Base-by-base conservation (phyloP, 805 yeast species). In the Zygoascus flipseniorum region DNA sequence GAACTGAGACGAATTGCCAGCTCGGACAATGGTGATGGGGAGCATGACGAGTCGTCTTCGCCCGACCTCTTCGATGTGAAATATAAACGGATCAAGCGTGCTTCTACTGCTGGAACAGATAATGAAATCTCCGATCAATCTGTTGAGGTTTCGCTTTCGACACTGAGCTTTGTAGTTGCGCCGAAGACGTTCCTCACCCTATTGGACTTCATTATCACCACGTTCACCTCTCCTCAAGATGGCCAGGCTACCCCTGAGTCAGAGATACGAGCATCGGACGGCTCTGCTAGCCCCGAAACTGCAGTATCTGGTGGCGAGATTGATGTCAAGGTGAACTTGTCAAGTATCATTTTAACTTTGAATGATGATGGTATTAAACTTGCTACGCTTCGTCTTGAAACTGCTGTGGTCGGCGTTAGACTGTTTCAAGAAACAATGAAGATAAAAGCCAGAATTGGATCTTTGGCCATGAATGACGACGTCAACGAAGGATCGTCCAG, bases 341-440 rank as follows among this genome's bases (percentile, higher is more conserved):
- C 82, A 46, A 83, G 96, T 62, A 79, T 92, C 13, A 80, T 83
- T 8, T 65, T 88, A 48, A 80, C 87, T 3, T 71, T 93, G 49
- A 86, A 87, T 62, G 97, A 92, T 63, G 95, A 89, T 54, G 84
- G 90, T 3, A 75, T 83, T 49, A 84, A 85, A 59, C 68, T 93
- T 45, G 96, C 96, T 0, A 88, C 96, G 0, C 64, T 90, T 56
- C 77, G 80, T 47, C 72, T 93, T 53, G 82, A 88, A 44, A 78
- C 85, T 10, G 97, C 96, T 2, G 77, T 78, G 51, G 76, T 89
- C 50, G 70, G 75, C 16, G 81, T 88, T 6, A 73, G 81, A 31
- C 64, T 90, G 43, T 69, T 87, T 9, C 95, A 95, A 1, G 93
- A 85, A 56, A 83, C 81, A 44, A 74, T 90, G 83, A 85, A 82